Evolutionary conservation across 768 basidiomycete genomes (phyloP).

Genomic region (Naganishia randhawae): DNA sequence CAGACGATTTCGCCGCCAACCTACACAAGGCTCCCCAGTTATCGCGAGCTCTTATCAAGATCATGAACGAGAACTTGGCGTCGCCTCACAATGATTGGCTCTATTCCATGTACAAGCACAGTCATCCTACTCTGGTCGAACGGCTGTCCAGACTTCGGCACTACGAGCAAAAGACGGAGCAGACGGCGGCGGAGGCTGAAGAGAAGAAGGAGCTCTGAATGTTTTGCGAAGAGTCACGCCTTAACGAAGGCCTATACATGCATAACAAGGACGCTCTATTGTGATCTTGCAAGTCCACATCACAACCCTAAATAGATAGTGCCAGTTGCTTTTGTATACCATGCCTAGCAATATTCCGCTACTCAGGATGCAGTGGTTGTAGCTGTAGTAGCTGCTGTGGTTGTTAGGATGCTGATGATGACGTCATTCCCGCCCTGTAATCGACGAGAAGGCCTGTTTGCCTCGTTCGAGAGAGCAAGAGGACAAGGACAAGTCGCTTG

Average conservation of each 20-base stretch:
- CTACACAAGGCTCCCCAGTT: conserved; percentile 56
- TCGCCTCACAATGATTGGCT: conserved; percentile 93
- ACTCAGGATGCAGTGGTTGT: no score
- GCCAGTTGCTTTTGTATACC: no score
- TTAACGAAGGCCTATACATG: background rate
- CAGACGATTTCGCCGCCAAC: conserved; percentile 80
- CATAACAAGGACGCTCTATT: background rate
- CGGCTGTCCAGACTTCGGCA: conserved; percentile 61
- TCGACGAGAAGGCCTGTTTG: no score
- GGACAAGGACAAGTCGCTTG: no score
- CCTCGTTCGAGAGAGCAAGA: no score
- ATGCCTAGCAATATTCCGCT: no score
- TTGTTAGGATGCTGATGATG: background rate
- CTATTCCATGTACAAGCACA: conserved; percentile 95
- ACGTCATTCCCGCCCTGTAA: background rate
- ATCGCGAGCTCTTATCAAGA: conserved; percentile 63
- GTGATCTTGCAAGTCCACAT: background rate
- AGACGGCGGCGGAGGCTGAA: conserved; percentile 45
- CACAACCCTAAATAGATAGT: no score
- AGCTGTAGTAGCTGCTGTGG: no score
- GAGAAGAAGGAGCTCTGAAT: conserved; percentile 14
- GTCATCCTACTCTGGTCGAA: conserved; percentile 90
- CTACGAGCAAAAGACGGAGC: conserved; percentile 53
- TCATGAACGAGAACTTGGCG: conserved; percentile 88
- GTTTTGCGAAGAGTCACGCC: background rate